Evolutionary conservation across 148 eudicot genomes (phyloP).

Genomic region (Suaeda aralocaspica): DNA sequence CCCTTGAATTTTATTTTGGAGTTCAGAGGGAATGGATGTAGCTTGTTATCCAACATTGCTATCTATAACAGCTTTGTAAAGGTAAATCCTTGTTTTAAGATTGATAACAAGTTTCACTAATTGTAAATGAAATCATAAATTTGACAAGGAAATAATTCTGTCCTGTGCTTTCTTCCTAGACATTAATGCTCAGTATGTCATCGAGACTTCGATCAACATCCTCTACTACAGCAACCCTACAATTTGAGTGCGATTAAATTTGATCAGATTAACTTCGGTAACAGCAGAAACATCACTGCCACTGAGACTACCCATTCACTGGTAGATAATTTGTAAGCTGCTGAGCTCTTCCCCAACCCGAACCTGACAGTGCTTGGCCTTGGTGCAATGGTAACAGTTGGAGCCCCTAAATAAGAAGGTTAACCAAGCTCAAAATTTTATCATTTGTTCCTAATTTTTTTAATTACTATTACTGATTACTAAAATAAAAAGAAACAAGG

Average conservation of each 20-base stretch:
- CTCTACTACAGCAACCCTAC: not conserved
- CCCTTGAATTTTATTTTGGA: too few relatives aligned
- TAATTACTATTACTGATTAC: not conserved
- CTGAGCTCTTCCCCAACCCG: slow-evolving; percentile 31
- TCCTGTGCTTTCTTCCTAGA: not conserved
- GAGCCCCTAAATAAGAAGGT: slow-evolving; percentile 41
- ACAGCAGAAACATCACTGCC: slow-evolving; percentile 18
- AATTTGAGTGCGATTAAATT: not conserved
- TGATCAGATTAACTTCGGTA: slow-evolving; percentile 5
- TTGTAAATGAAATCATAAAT: slow-evolving; percentile 9
- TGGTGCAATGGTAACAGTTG: slow-evolving; percentile 42
- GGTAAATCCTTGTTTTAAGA: not conserved
- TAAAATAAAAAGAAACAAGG: not conserved
- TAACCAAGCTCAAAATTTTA: not conserved
- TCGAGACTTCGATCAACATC: not conserved
- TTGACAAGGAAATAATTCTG: not conserved
- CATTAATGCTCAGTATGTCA: slow-evolving; percentile 1
- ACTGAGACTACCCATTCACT: slow-evolving; percentile 17
- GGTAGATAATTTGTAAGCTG: slow-evolving; percentile 28
- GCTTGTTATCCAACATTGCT: not conserved
- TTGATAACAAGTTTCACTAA: not conserved
- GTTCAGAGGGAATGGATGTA: too few relatives aligned
- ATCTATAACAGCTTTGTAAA: not conserved
- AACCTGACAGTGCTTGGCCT: slow-evolving; percentile 37
- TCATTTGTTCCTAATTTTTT: not conserved